These are phyloP conservation scores for Musa acuminata DNA, from an alignment of 176 grass and related monocot species.

Conservation along the genomic window DNA sequence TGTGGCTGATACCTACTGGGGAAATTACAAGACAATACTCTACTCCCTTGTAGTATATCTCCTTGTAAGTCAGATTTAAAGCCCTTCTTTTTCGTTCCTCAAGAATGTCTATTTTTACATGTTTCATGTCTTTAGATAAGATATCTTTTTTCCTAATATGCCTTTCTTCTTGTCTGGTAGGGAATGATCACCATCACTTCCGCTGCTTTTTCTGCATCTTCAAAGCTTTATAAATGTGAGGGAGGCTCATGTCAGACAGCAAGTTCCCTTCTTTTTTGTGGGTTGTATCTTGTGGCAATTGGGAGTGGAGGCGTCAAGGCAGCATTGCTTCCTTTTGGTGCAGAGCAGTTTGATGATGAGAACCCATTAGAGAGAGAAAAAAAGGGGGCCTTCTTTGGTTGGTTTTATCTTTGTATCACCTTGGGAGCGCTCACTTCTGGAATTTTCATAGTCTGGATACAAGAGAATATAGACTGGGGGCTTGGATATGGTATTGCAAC, in stretches of 20 bases:
- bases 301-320: constrained; percentile 55
- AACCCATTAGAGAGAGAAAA: constrained; percentile 31
- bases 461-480: constrained; percentile 56
- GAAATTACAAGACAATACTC: constrained; percentile 51
- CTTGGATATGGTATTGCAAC: constrained; percentile 57
- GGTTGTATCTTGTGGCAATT: constrained; percentile 71
- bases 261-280: constrained; percentile 28
- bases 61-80: constrained; percentile 20
- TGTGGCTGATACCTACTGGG: constrained; percentile 46
- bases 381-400: constrained; percentile 60
- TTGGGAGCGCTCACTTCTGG: constrained; percentile 51
- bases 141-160: neutral
- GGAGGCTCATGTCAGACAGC: constrained; percentile 15
- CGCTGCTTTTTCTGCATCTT: constrained; percentile 37
- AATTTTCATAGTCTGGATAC: constrained; percentile 52
- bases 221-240: constrained; percentile 12
- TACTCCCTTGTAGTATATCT: constrained; percentile 46
- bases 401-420: constrained; percentile 63
- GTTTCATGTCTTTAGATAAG: neutral
- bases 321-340: constrained; percentile 55
- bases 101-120: neutral
- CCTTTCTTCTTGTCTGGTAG: constrained; percentile 10
- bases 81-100: neutral
- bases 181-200: constrained; percentile 48
- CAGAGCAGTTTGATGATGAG: constrained; percentile 62